Evolutionary conservation across 441 rosid species (phyloP).

Genomic region (Lagerstroemia fauriei): DNA sequence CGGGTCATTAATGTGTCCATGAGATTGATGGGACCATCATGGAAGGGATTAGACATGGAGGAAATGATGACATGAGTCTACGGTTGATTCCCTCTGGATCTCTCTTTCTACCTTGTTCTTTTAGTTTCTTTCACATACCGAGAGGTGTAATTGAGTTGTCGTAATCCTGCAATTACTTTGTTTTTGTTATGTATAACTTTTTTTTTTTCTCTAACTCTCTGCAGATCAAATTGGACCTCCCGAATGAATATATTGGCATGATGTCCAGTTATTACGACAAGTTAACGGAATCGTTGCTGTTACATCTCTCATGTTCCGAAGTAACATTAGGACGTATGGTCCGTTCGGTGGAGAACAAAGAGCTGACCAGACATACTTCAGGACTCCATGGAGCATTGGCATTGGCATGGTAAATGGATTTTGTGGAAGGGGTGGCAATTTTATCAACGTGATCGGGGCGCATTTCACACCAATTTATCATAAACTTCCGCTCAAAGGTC

Average conservation of each 20-base stretch:
- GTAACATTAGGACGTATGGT: neutral
- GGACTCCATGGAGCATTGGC: slow-evolving; percentile 1
- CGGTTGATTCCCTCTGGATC: neutral
- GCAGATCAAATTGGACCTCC: neutral
- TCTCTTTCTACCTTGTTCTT: neutral
- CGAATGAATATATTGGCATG: neutral
- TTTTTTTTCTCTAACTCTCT: neutral
- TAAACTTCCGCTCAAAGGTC: neutral
- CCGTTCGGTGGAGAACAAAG: neutral
- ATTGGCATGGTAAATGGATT: slow-evolving; percentile 1
- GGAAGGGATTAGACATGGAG: neutral
- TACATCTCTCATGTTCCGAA: neutral
- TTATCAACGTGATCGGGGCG: neutral
- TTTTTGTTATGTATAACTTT: neutral
- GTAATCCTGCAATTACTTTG: too few species aligned
- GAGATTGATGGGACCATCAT: neutral
- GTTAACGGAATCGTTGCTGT: neutral
- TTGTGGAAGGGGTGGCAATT: neutral
- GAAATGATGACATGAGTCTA: neutral
- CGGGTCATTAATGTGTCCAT: neutral
- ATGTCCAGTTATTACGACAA: neutral
- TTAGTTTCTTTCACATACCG: neutral
- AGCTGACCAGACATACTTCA: neutral
- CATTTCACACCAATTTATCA: neutral
- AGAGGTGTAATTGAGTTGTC: too few species aligned